These are phyloP conservation scores for Sphaerostilbella broomeana DNA, from an alignment of 2,329 filamentous ascomycete species.

Conservation along the genomic window DNA sequence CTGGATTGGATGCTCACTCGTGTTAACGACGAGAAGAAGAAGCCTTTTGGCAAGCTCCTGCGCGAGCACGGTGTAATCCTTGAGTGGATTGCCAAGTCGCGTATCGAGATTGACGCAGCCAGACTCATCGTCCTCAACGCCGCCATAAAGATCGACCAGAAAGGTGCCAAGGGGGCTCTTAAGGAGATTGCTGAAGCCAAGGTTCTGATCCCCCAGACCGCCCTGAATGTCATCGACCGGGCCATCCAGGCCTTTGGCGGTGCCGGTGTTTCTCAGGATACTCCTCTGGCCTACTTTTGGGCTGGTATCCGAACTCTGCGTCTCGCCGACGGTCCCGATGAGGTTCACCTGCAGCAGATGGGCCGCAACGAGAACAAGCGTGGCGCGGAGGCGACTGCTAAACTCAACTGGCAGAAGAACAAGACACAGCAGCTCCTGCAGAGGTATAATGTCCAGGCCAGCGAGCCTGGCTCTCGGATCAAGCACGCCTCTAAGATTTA, in stretches of 20 bases:
- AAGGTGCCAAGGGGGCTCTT: constrained; percentile 80
- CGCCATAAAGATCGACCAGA: constrained; percentile 86
- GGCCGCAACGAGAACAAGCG: constrained; percentile 73
- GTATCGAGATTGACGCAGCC: constrained; percentile 89
- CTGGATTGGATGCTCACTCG: constrained; percentile 93
- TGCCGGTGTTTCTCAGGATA: constrained; percentile 89
- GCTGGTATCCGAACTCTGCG: constrained; percentile 72
- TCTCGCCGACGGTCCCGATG: constrained; percentile 89
- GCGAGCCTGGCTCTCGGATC: constrained; percentile 48
- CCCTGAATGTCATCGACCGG: constrained; percentile 83
- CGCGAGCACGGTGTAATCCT: constrained; percentile 89
- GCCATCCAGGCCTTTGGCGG: constrained; percentile 90
- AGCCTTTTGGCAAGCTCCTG: constrained; percentile 82
- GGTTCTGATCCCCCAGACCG: constrained; percentile 76
- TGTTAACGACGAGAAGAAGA: constrained; percentile 87
- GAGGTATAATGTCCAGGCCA: constrained; percentile 43
- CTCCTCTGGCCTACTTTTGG: constrained; percentile 81
- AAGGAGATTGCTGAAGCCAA: constrained; percentile 95
- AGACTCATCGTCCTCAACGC: constrained; percentile 89
- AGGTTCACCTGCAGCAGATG: constrained; percentile 83
- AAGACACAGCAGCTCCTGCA: constrained; percentile 60
- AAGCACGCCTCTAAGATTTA: constrained; percentile 42
- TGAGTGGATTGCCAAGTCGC: constrained; percentile 86
- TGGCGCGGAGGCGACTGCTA: constrained; percentile 52
- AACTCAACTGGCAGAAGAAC: constrained; percentile 57